Base-by-base conservation (phyloP, 2,329 filamentous ascomycete genomes). In the Malbranchea cinnamomea region DNA sequence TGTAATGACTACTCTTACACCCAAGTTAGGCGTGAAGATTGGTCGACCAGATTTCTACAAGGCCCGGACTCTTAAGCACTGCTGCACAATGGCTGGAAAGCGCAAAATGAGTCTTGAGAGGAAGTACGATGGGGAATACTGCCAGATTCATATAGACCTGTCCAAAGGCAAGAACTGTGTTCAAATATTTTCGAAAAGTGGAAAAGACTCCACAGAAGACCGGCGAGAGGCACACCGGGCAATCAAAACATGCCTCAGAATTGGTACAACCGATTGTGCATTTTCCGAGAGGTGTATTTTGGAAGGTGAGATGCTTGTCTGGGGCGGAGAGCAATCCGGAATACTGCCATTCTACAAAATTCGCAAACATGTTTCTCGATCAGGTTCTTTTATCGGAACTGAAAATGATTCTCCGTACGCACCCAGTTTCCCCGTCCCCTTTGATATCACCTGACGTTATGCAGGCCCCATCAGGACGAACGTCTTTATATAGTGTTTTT, bases 81-180 rank as follows among this genome's bases (percentile, higher is more conserved):
- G 79, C 46, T 52, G 80, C 12, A 62, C 72, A 11, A 69, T 87
- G 60, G 60, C 67, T 2, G 63, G 59, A 4, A 61, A 63, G 0
- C 59, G 67, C 10, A 67, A 57, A 8, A 71, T 85, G 68, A 80
- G 76, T 34, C 66, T 83, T 14, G 82, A 92, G 50, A 65, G 74
- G 30, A 92, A 92, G 48, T 71, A 91, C 37, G 83, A 92, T 43
- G 83, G 80, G 8, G 84, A 93, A 51, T 93, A 89, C 41, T 91
- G 81, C 42, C 84, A 93, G 49, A 72, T 93, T 17, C 84, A 93
- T 44, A 60, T 93, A 22, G 73, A 91, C 45, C 56, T 80, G 5
- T 58, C 59, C 6, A 71, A 67, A 28, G 56, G 57, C 10, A 33
- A 47, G 34, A 47, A 65, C 1, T 67, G 63, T 27, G 71, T 92